Evolutionary conservation across 2,329 filamentous ascomycete species (phyloP).

Genomic region (Claviceps humidiphila): DNA sequence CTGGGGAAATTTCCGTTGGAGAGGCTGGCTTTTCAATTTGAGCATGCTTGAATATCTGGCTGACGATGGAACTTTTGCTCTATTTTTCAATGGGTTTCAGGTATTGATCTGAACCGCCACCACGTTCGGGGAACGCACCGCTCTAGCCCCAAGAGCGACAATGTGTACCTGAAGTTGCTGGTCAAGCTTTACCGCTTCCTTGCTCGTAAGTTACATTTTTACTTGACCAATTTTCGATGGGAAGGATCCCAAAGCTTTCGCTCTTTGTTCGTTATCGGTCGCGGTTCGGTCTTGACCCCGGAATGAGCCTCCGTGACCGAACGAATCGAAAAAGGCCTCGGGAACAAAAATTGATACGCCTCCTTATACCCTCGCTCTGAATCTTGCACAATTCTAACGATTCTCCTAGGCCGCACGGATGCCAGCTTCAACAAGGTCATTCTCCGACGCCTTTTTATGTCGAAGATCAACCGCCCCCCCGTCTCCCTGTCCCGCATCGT

Average conservation of each 20-base stretch:
- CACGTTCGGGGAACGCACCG: slow-evolving; percentile 65
- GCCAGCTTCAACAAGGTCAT: slow-evolving; percentile 97
- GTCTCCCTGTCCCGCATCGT: slow-evolving; percentile 88
- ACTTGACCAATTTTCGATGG: slow-evolving; percentile 30
- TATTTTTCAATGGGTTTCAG: slow-evolving; percentile 25
- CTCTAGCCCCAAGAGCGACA: slow-evolving; percentile 94
- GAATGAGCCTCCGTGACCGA: not conserved
- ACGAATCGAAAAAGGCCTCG: too few relatives aligned
- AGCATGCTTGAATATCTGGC: slow-evolving; percentile 53
- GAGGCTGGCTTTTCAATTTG: slow-evolving; percentile 18
- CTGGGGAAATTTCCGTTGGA: not conserved
- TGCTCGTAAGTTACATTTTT: slow-evolving; percentile 53
- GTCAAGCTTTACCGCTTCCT: slow-evolving; percentile 98
- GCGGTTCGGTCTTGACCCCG: not conserved
- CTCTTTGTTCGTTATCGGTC: not conserved
- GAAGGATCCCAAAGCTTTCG: not conserved
- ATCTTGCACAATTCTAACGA: slow-evolving; percentile 2
- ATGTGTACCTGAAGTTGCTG: slow-evolving; percentile 92
- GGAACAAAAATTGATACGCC: too few relatives aligned
- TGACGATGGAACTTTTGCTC: slow-evolving; percentile 36
- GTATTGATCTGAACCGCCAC: slow-evolving; percentile 60
- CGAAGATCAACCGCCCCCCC: slow-evolving; percentile 92
- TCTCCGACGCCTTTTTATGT: slow-evolving; percentile 95
- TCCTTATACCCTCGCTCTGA: too few relatives aligned
- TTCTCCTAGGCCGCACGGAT: slow-evolving; percentile 70